These are phyloP conservation scores for Clavaria fumosa DNA, from an alignment of 768 basidiomycete species.

Conservation along the genomic window DNA sequence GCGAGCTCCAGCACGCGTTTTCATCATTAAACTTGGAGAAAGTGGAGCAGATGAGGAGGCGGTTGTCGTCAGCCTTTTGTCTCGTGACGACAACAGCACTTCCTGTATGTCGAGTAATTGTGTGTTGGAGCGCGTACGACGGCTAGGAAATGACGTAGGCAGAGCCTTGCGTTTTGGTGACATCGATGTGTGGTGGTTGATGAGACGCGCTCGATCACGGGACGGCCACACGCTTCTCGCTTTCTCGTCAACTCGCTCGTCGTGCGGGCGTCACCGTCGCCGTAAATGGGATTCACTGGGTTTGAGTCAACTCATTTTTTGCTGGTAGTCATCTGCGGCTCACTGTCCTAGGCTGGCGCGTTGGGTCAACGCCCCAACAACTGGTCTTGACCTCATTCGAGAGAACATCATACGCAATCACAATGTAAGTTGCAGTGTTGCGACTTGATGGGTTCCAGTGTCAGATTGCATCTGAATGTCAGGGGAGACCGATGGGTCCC, in stretches of 20 bases:
- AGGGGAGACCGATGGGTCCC: constrained; percentile 47
- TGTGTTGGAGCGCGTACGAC: constrained; percentile 15
- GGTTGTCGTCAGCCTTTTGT: neutral
- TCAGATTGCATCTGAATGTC: constrained; percentile 11
- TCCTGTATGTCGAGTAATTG: neutral
- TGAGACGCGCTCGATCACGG: too few species aligned
- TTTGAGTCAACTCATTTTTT: constrained; percentile 14
- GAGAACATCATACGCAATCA: constrained; percentile 61
- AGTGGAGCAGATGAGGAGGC: too few species aligned
- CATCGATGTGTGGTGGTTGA: constrained; percentile 14
- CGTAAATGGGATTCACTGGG: constrained; percentile 50
- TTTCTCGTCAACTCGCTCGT: too few species aligned
- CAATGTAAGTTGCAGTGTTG: constrained; percentile 30
- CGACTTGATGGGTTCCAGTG: too few species aligned
- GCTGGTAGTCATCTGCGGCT: neutral
- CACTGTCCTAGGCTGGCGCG: constrained; percentile 41
- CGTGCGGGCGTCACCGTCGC: too few species aligned
- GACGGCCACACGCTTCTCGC: neutral
- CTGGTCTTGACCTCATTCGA: constrained; percentile 49
- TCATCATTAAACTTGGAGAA: neutral
- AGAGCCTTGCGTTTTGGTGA: constrained; percentile 32
- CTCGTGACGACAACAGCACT: neutral
- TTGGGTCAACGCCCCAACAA: constrained; percentile 71
- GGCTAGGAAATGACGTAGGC: constrained; percentile 19
- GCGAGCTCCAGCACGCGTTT: neutral